Percentiles rank a stretch among this genome's conserved stretches.
These are phyloP conservation scores for Pseudoscleropodium purum DNA, from an alignment of 225 moss, liverwort and hornwort genomes.

Conservation along the genomic window DNA sequence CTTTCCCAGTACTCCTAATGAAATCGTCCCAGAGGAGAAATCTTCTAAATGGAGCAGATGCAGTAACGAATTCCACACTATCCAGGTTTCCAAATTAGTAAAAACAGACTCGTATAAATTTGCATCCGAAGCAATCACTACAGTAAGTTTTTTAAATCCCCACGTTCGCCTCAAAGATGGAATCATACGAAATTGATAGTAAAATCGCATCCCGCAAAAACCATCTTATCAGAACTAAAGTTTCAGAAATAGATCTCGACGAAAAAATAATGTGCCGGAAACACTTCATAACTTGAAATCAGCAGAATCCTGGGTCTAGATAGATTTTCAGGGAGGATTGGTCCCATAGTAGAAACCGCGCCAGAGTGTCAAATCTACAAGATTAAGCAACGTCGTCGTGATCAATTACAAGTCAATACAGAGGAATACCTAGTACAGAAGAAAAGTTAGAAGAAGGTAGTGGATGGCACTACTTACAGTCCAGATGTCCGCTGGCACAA, in stretches of 20 bases:
- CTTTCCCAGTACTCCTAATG: not conserved
- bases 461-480: conserved; percentile 50
- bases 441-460: not conserved
- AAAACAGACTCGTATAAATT: not conserved
- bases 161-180: not conserved
- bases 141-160: not conserved
- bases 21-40: not conserved
- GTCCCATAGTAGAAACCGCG: not conserved
- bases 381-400: not conserved
- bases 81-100: not conserved
- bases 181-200: not conserved
- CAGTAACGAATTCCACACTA: not conserved
- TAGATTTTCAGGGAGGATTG: not conserved
- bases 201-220: not conserved
- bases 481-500: conserved; percentile 99
- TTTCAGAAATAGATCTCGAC: not conserved
- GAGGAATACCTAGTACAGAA: not conserved
- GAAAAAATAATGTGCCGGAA: not conserved
- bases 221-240: not conserved
- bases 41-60: not conserved
- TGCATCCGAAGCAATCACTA: not conserved
- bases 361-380: not conserved
- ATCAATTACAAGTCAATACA: not conserved
- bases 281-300: not conserved
- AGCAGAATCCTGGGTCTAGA: not conserved